Percentiles rank a stretch among this genome's conserved stretches.
These are phyloP conservation scores for Ceratopteris richardii DNA, from an alignment of 75 land plant genomes.

Conservation along the genomic window DNA sequence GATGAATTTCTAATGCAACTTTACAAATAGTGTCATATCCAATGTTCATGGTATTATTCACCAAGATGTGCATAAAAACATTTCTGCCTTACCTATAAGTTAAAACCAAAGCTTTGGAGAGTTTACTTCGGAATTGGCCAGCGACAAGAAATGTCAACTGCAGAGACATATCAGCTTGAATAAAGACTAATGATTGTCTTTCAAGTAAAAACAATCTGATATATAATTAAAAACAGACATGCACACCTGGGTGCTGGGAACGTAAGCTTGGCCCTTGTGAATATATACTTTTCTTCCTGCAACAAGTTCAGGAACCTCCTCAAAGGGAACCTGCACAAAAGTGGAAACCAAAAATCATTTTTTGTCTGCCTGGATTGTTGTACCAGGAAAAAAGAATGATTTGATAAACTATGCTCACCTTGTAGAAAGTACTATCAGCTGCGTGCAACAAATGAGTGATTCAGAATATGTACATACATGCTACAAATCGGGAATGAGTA, in stretches of 20 bases:
- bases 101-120: conserved; percentile 80
- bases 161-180: background rate
- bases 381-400: no score
- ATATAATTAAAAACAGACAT: background rate
- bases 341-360: background rate
- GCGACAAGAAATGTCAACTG: conserved; percentile 69
- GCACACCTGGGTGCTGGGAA: conserved; percentile 67
- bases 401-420: no score
- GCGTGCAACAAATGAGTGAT: conserved; percentile 18
- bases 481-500: no score
- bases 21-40: no score
- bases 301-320: conserved; percentile 94
- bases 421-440: conserved; percentile 57
- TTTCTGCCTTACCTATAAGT: conserved; percentile 82
- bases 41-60: no score
- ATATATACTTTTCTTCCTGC: conserved; percentile 54
- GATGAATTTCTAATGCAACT: no score
- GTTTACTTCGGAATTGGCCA: conserved; percentile 52
- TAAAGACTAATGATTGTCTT: background rate
- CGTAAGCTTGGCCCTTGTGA: conserved; percentile 74
- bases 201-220: background rate
- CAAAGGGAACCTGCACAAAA: conserved; percentile 72
- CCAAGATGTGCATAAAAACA: no score
- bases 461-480: background rate
- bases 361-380: no score